Percentiles rank a stretch among this genome's conserved stretches.
Conservation (phyloP, 2,329 filamentous ascomycete species). For the Akanthomyces dipterigenus region DNA sequence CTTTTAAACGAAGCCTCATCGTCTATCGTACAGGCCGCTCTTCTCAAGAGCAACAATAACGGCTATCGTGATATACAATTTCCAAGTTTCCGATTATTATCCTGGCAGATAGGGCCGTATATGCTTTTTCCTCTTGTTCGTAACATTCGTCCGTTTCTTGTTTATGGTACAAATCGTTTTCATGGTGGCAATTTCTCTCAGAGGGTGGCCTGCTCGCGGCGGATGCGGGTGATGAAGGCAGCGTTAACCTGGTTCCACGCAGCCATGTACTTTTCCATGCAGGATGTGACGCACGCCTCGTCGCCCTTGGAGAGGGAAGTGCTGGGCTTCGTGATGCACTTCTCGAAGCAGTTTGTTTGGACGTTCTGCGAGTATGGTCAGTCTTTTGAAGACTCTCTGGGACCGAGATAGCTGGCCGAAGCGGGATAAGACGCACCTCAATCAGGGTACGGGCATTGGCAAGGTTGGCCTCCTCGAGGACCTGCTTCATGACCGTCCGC, state of each 20-base stretch:
- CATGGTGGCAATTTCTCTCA: not conserved
- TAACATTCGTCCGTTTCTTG: not conserved
- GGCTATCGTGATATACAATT: not conserved
- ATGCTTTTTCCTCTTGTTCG: not conserved
- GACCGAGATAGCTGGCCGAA: not conserved
- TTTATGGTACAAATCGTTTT: not conserved
- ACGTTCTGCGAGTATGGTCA: conserved; percentile 52
- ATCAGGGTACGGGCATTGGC: conserved; percentile 65
- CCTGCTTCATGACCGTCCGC: conserved; percentile 57
- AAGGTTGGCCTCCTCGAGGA: conserved; percentile 58
- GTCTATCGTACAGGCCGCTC: conserved; percentile 1
- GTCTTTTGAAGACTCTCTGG: not conserved
- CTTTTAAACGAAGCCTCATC: not conserved
- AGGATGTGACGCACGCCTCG: conserved; percentile 63
- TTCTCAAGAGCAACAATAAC: not conserved
- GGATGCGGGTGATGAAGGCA: conserved; percentile 58
- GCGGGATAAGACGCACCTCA: conserved; percentile 42
- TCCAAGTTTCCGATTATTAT: not conserved
- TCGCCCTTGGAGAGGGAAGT: conserved; percentile 60
- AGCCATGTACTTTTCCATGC: conserved; percentile 80
- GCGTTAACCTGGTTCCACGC: conserved; percentile 70
- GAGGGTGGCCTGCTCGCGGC: conserved; percentile 44
- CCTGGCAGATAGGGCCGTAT: not conserved
- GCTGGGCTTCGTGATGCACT: conserved; percentile 66
- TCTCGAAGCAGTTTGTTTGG: conserved; percentile 74